Evolutionary conservation across 2,329 filamentous ascomycete genomes (phyloP).

Genomic region (Amylocarpus encephaloides): DNA sequence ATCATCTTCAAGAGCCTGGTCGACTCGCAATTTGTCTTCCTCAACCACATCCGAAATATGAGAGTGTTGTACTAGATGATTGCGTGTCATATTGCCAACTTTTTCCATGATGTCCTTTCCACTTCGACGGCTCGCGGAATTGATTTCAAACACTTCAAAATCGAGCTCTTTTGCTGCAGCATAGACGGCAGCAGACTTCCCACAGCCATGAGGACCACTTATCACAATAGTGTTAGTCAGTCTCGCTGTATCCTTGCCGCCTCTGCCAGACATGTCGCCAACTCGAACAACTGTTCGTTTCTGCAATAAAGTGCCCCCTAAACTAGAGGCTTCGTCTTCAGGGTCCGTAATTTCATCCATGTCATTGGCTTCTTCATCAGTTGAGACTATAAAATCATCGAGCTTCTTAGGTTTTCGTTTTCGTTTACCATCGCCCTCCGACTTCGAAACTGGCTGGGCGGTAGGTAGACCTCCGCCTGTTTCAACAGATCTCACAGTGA

Average conservation of each 20-base stretch:
- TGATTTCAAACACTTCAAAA: slow-evolving; percentile 94
- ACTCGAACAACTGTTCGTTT: slow-evolving; percentile 51
- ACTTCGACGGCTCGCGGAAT: slow-evolving; percentile 72
- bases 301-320: slow-evolving; percentile 32
- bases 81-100: slow-evolving; percentile 94
- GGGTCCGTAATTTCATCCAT: slow-evolving; percentile 62
- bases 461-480: slow-evolving; percentile 39
- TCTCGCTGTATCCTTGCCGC: slow-evolving; percentile 40
- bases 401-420: slow-evolving; percentile 61
- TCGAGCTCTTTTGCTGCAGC: slow-evolving; percentile 86
- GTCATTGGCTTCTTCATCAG: slow-evolving; percentile 65
- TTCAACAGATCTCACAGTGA: slow-evolving; percentile 72
- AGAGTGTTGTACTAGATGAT: slow-evolving; percentile 72
- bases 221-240: slow-evolving; percentile 75
- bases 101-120: slow-evolving; percentile 86
- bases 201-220: slow-evolving; percentile 82
- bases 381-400: slow-evolving; percentile 74
- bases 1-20: slow-evolving; percentile 47
- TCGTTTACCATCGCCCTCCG: slow-evolving; percentile 48
- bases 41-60: slow-evolving; percentile 29
- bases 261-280: slow-evolving; percentile 33
- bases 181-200: slow-evolving; percentile 89
- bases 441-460: slow-evolving; percentile 25
- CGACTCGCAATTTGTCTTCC: slow-evolving; percentile 31
- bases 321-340: slow-evolving; percentile 40